Conservation (phyloP, 2,329 filamentous ascomycete genomes). For the Cryphonectria japonica region DNA sequence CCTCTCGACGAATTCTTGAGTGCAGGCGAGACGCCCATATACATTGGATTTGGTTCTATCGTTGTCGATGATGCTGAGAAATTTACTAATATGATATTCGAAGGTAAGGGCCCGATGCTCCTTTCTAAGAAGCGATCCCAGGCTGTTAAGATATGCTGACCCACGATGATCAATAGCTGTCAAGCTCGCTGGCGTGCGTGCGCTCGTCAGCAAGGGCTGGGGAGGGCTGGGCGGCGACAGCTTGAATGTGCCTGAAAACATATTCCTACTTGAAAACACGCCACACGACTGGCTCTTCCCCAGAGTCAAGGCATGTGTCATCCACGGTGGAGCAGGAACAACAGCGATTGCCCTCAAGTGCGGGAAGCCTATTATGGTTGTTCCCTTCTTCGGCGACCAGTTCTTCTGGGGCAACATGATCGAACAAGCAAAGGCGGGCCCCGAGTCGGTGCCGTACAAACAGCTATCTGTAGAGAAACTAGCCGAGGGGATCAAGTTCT, state of each 20-base stretch:
- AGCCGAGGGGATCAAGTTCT: slow-evolving; percentile 71
- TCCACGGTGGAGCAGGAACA: slow-evolving; percentile 79
- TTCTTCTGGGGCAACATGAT: slow-evolving; percentile 79
- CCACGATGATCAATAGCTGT: slow-evolving; percentile 49
- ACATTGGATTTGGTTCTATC: slow-evolving; percentile 78
- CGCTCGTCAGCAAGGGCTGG: slow-evolving; percentile 77
- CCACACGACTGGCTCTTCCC: slow-evolving; percentile 81
- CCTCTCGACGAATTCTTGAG: slow-evolving; percentile 59
- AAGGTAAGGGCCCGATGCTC: slow-evolving; percentile 36
- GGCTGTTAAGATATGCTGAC: neutral
- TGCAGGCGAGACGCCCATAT: slow-evolving; percentile 63
- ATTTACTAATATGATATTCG: slow-evolving; percentile 73
- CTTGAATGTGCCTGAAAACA: slow-evolving; percentile 61
- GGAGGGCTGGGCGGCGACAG: slow-evolving; percentile 63
- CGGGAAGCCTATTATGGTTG: slow-evolving; percentile 73
- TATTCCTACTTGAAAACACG: slow-evolving; percentile 74
- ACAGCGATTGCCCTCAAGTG: slow-evolving; percentile 75
- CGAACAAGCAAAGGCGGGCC: slow-evolving; percentile 64
- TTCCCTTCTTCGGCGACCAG: slow-evolving; percentile 81
- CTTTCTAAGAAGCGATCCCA: neutral
- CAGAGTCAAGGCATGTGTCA: slow-evolving; percentile 66
- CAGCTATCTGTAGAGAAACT: slow-evolving; percentile 64
- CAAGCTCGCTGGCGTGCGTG: slow-evolving; percentile 66
- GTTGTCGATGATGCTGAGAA: slow-evolving; percentile 72
- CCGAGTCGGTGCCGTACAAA: slow-evolving; percentile 71